A percentile compares a stretch with the other conserved stretches of the same genome.
Evolutionary conservation across 1,284 basidiomycete genomes (phyloP).

Genomic region (Cutaneotrichosporon spelunceum): DNA sequence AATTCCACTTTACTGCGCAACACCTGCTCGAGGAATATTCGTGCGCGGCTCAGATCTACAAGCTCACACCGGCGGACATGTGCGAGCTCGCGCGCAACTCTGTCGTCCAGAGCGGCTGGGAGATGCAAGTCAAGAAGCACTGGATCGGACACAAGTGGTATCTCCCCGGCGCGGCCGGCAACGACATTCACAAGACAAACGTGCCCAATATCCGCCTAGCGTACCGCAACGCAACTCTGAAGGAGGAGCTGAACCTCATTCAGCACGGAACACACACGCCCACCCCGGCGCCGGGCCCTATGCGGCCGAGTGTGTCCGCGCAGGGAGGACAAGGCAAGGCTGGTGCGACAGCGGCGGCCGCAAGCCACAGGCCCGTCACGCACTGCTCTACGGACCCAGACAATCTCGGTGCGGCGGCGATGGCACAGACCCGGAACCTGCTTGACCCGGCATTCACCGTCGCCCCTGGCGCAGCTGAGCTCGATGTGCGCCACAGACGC

Average conservation of each 20-base stretch:
- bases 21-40: conserved; percentile 96
- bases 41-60: conserved; percentile 95
- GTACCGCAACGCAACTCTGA: conserved; percentile 82
- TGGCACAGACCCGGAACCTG: conserved; percentile 21
- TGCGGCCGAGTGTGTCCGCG: conserved; percentile 13
- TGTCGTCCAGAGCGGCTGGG: conserved; percentile 94
- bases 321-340: not conserved
- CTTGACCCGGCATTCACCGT: conserved; percentile 15
- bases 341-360: not conserved
- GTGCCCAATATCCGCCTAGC: conserved; percentile 86
- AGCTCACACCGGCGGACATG: conserved; percentile 68
- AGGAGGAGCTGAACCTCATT: conserved; percentile 67
- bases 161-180: conserved; percentile 78
- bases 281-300: conserved; percentile 31
- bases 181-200: conserved; percentile 95
- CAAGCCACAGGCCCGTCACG: not conserved
- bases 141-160: conserved; percentile 93
- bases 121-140: conserved; percentile 97
- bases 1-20: conserved; percentile 96
- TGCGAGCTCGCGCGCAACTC: conserved; percentile 92
- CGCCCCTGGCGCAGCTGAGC: conserved; percentile 29
- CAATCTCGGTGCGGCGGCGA: conserved; percentile 20
- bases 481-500: conserved; percentile 34
- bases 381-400: conserved; percentile 4
- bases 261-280: conserved; percentile 40